Evolutionary conservation across 352 stramenopile genomes (phyloP).

Genomic region (Plasmopara muralis): DNA sequence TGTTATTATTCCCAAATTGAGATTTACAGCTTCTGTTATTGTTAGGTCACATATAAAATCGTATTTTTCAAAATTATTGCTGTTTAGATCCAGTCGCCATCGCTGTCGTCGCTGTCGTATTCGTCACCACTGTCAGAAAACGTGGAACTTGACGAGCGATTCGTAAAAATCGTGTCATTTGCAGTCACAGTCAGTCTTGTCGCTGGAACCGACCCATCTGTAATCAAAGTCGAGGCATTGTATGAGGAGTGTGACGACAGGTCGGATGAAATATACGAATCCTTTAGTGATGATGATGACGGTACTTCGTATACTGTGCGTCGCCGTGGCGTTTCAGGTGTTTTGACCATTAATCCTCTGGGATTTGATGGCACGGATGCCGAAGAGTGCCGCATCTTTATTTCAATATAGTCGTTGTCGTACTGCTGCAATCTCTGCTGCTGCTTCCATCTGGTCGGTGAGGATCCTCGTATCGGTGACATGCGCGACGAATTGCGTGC

Average conservation of each 20-base stretch:
- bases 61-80: too few species aligned
- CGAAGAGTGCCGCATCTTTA: constrained; percentile 41
- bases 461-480: too few species aligned
- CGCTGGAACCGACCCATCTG: neutral
- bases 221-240: constrained; percentile 28
- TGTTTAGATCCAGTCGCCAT: constrained; percentile 71
- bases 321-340: constrained; percentile 10
- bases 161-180: constrained; percentile 12
- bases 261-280: constrained; percentile 28
- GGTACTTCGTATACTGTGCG: constrained; percentile 27
- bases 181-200: constrained; percentile 9
- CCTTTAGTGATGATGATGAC: constrained; percentile 16
- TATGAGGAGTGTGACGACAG: constrained; percentile 25
- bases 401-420: neutral
- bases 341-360: constrained; percentile 21
- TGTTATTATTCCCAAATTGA: too few species aligned
- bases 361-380: constrained; percentile 28
- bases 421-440: constrained; percentile 18
- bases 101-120: constrained; percentile 55
- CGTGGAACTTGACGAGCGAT: constrained; percentile 26
- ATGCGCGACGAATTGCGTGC: constrained; percentile 35
- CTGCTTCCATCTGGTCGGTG: neutral
- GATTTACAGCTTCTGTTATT: too few species aligned
- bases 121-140: constrained; percentile 52
- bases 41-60: too few species aligned